Evolutionary conservation across 176 grass and related monocot genomes (phyloP).

Genomic region (Sorghum bicolor): Sorghum_bicolor_NCBIv3 NC_012876.2:60109501-60110000

Average conservation of each 20-base stretch:
- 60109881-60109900: background rate
- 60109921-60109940: constrained; percentile 16
- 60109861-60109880: constrained; percentile 8
- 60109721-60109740: too few relatives aligned
- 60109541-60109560: background rate
- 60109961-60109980: constrained; percentile 71
- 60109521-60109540: background rate
- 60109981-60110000: constrained; percentile 72
- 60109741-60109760: too few relatives aligned
- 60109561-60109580: background rate
- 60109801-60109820: background rate
- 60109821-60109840: background rate
- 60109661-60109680: too few relatives aligned
- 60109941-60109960: constrained; percentile 52
- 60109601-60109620: background rate
- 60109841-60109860: constrained; percentile 5
- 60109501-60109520: background rate
- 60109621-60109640: too few relatives aligned
- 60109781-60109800: background rate
- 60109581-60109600: background rate
- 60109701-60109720: too few relatives aligned
- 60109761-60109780: background rate
- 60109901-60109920: background rate
- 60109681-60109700: too few relatives aligned
- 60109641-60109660: too few relatives aligned